Conservation (phyloP, 2,329 filamentous ascomycete genomes). For the Orbilia javanica region DNA sequence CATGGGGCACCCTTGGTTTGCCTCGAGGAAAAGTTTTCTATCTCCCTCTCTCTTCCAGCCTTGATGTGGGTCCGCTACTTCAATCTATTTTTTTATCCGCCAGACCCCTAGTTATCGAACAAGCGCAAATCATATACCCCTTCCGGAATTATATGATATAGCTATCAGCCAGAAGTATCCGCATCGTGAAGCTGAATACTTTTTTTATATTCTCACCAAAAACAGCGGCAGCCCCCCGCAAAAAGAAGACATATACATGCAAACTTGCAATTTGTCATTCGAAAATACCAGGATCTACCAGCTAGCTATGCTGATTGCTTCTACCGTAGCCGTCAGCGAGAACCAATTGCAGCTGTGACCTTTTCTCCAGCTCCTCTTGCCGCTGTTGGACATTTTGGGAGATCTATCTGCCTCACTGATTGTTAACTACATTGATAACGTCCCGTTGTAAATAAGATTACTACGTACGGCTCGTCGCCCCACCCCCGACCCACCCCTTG, state of each 20-base stretch:
- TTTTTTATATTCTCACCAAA: conserved; percentile 8
- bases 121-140: conserved; percentile 25
- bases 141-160: conserved; percentile 18
- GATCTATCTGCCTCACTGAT: conserved; percentile 16
- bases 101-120: conserved; percentile 5
- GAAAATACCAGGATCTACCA: background rate
- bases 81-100: conserved; percentile 6
- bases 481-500: background rate
- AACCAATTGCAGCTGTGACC: conserved; percentile 27
- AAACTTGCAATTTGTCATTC: conserved; percentile 46
- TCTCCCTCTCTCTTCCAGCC: conserved; percentile 21
- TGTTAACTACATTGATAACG: conserved; percentile 38
- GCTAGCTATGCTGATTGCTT: background rate
- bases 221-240: conserved; percentile 21
- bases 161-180: conserved; percentile 3
- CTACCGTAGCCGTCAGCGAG: background rate
- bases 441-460: conserved; percentile 33
- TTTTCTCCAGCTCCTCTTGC: conserved; percentile 7
- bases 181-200: conserved; percentile 24
- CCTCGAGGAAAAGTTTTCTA: conserved; percentile 46
- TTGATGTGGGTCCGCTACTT: conserved; percentile 28
- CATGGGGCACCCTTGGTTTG: conserved; percentile 28
- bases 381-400: conserved; percentile 12
- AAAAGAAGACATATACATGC: too few relatives aligned
- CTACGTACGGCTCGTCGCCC: conserved; percentile 32